Base-by-base conservation (phyloP, 2,329 filamentous ascomycete species). In the Microsporum ferrugineum region DNA sequence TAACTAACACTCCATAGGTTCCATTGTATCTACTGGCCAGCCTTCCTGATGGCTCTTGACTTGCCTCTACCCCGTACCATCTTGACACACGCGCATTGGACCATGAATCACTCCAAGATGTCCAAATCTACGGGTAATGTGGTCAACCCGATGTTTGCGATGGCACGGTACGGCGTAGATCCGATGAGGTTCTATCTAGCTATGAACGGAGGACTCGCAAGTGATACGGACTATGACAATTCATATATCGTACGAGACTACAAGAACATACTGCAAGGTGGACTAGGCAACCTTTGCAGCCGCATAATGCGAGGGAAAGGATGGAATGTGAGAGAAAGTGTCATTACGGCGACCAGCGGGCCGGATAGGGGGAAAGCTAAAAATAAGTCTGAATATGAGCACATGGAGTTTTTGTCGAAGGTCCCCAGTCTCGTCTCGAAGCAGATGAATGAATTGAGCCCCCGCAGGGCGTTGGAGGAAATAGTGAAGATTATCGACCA, bases 1-100 rank as follows among this genome's bases (percentile, higher is more conserved):
- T 29, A 39, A 36, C 51, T 59, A 23, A 61, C 31, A 12, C 34
- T 38, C 56, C 12, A 4, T 61, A 78, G 80, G 17, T 99, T 99
- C 74, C 95, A 99, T 72, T 92, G 89, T 73, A 86, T 99, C 56
- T 99, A 99, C 78, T 99, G 95, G 94, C 94, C 94, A 0, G 94
- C 94, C 2, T 88, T 99, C 67, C 84, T 99, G 14, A 87, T 99
- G 81, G 92, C 94, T 1, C 78, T 96, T 12, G 85, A 86, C 58
- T 79, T 97, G 3, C 87, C 89, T 0, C 78, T 88, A 0, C 90
- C 94, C 0, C 87, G 85, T 69, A 85, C 85, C 64, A 83, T 99
- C 36, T 78, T 99, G 1, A 89, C 89, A 59, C 94, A 99, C 71
- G 91, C 87, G 1, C 94, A 99, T 72, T 99, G 95, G 94, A 95